Evolutionary conservation across 768 basidiomycete species (phyloP).

Genomic region (Boletus pseudopeckii): DNA sequence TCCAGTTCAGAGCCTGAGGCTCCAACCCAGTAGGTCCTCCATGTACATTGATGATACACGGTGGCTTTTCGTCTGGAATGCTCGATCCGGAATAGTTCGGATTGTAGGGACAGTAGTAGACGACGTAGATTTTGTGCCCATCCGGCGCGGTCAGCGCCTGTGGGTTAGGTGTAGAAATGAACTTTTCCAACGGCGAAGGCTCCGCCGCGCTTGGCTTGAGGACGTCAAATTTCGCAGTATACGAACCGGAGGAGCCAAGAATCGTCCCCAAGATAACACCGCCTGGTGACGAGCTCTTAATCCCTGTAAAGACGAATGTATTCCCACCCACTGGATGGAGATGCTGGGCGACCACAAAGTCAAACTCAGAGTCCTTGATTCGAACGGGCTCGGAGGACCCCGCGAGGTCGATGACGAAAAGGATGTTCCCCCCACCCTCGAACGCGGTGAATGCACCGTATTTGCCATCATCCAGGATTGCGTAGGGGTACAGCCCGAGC

Average conservation of each 20-base stretch:
- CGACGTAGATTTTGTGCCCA: slow-evolving; percentile 41
- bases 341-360: slow-evolving; percentile 12
- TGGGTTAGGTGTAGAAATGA: slow-evolving; percentile 14
- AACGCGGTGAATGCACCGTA: slow-evolving; percentile 32
- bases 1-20: slow-evolving; percentile 47
- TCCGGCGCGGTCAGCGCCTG: background rate
- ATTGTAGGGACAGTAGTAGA: slow-evolving; percentile 63
- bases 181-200: background rate
- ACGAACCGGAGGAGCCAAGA: slow-evolving; percentile 9
- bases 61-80: slow-evolving; percentile 51
- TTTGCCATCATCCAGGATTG: slow-evolving; percentile 20
- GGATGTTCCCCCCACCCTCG: slow-evolving; percentile 27
- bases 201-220: slow-evolving; percentile 23
- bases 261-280: slow-evolving; percentile 11
- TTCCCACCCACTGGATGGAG: background rate
- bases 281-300: background rate
- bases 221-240: background rate
- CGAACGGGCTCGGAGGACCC: slow-evolving; percentile 1
- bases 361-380: background rate
- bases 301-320: slow-evolving; percentile 13
- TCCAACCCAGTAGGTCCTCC: slow-evolving; percentile 63
- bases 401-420: slow-evolving; percentile 31
- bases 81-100: slow-evolving; percentile 46
- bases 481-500: slow-evolving; percentile 19
- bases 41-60: slow-evolving; percentile 60